Base-by-base conservation (phyloP, 441 rosid genomes). In the Theobroma grandiflorum region DNA sequence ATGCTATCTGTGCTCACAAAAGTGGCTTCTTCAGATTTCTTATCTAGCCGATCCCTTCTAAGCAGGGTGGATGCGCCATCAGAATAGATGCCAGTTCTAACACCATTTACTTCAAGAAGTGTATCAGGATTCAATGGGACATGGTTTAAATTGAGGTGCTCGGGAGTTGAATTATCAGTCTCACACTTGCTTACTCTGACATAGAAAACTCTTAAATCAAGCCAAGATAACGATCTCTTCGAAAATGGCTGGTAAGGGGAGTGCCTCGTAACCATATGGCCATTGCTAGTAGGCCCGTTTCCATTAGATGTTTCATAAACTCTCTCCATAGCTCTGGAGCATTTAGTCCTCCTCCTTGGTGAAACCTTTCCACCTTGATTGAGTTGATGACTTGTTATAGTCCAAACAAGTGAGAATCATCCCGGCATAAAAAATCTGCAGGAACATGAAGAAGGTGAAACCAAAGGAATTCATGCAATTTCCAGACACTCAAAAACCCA, bases 191-290 rank as follows among this genome's bases (percentile, higher is more conserved):
- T 86, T 58, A 88, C 75, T 79, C 92, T 88, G 33, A 90, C 91
- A 81, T 87, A 91, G 78, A 91, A 88, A 62, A 91, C 91, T 84
- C 90, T 88, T 79, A 91, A 62, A 83, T 90, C 92, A 1, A 91
- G 87, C 82, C 90, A 88, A 70, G 88, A 68, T 40, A 84, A 77
- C 2, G 84, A 85, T 62, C 75, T 86, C 77, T 84, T 86, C 67
- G 77, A 15, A 26, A 65, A 72, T n/a, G 83, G 74, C 72, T 67
- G 84, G 76, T 75, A 82, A 40, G 81, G 77, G 62, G 76, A 67
- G 71, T 75, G 79, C 81, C 76, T 75, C 67, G 65, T 45, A 8
- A 72, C 61, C 75, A 59, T 64, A 57, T 85, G 87, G 35, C 86
- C 89, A 72, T 86, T 84, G 52, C 81, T 81, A 18, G 26, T 76